Conservation (phyloP, 768 basidiomycete genomes). For the Butyriboletus loyo region DNA sequence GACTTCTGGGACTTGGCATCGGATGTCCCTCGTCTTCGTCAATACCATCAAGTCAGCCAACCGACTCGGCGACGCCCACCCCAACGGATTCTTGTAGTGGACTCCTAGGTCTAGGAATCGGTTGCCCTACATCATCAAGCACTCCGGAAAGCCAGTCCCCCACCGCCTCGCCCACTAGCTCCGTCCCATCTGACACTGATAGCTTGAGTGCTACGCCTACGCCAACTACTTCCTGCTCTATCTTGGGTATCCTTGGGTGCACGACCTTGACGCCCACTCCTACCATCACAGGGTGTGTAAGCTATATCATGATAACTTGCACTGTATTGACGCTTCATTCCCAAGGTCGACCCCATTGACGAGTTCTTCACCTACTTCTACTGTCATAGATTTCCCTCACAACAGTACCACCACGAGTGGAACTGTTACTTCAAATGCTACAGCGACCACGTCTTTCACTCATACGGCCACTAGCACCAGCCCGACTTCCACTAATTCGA, state of each 20-base stretch:
- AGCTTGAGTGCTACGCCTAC: background rate
- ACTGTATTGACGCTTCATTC: background rate
- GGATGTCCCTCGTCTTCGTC: conserved; percentile 2
- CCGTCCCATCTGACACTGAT: background rate
- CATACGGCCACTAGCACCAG: conserved; percentile 13
- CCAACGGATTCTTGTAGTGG: conserved; percentile 6
- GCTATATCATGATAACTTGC: background rate
- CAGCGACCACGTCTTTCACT: conserved; percentile 6
- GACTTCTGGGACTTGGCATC: conserved; percentile 15
- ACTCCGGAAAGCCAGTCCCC: conserved; percentile 5
- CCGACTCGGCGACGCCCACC: background rate
- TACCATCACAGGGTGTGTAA: conserved; percentile 13
- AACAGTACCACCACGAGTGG: conserved; percentile 6
- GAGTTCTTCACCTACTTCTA: conserved; percentile 12
- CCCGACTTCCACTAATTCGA: conserved; percentile 18
- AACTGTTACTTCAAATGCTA: conserved; percentile 3
- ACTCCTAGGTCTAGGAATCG: conserved; percentile 4
- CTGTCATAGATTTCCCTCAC: conserved; percentile 33
- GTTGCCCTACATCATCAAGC: conserved; percentile 15
- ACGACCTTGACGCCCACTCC: conserved; percentile 9
- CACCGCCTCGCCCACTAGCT: background rate
- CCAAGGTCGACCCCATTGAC: conserved; percentile 1
- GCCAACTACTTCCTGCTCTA: conserved; percentile 14
- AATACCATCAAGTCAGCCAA: background rate
- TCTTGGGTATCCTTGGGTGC: conserved; percentile 18